Evolutionary conservation across 192 early-diverging fungal species (phyloP).

Genomic region (Entomortierella beljakovae): DNA sequence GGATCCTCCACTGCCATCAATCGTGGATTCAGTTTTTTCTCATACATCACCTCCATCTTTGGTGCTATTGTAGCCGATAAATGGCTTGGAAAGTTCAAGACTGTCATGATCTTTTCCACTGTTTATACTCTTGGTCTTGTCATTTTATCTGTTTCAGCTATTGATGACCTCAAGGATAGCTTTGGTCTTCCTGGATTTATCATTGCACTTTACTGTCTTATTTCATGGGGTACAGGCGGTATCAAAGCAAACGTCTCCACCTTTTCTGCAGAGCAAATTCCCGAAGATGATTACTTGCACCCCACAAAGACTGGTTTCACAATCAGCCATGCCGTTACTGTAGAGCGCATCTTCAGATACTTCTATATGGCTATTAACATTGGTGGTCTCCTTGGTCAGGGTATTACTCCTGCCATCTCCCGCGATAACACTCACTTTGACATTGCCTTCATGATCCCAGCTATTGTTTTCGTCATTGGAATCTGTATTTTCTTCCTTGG

Average conservation of each 20-base stretch:
- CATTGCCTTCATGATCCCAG: slow-evolving; percentile 68
- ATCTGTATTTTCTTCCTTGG: slow-evolving; percentile 65
- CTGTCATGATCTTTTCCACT: slow-evolving; percentile 67
- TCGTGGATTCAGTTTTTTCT: slow-evolving; percentile 74
- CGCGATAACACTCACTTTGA: slow-evolving; percentile 68
- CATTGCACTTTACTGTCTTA: slow-evolving; percentile 65
- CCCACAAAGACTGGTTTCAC: slow-evolving; percentile 64
- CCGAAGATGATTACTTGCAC: slow-evolving; percentile 64
- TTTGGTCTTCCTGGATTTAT: slow-evolving; percentile 67
- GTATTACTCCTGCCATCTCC: slow-evolving; percentile 67
- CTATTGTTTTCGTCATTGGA: slow-evolving; percentile 66
- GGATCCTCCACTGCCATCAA: slow-evolving; percentile 65
- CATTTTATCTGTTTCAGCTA: slow-evolving; percentile 64
- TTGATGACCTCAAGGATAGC: slow-evolving; percentile 60
- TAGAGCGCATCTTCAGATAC: slow-evolving; percentile 79
- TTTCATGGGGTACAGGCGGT: slow-evolving; percentile 72
- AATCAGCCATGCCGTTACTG: slow-evolving; percentile 68
- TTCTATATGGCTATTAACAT: slow-evolving; percentile 80
- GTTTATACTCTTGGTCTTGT: slow-evolving; percentile 68
- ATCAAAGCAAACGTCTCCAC: slow-evolving; percentile 76
- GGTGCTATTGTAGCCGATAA: slow-evolving; percentile 71
- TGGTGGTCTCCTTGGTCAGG: slow-evolving; percentile 68
- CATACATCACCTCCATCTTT: slow-evolving; percentile 71
- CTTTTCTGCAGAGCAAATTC: slow-evolving; percentile 72
- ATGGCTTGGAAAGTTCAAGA: slow-evolving; percentile 75